Evolutionary conservation across 1,284 basidiomycete species (phyloP), one percentile per base, ranked within the genome.

Genomic region (Anthracocystis walkeri): DNA sequence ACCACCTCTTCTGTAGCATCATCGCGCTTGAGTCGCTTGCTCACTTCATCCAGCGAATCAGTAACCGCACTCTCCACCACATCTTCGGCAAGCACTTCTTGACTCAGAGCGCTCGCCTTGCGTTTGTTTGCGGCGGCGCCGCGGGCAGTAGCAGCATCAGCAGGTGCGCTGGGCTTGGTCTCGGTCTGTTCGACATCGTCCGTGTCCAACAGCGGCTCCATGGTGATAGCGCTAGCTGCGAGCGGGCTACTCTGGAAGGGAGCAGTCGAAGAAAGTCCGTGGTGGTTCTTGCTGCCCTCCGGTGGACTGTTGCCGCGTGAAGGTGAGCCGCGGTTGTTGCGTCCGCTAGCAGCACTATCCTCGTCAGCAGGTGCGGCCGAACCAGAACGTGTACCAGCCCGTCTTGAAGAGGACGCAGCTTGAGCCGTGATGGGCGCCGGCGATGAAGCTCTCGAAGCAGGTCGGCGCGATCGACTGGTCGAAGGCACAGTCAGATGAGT

Each of bases 171-270:
- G 14, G 38, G 16, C 38, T 57, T 56, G 16, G 11, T 8, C 29
- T 49, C 45, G 16, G 38, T 53, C 45, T 44, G 41, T 4, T 67
- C 69, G 14, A 60, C 60, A 7, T 77, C 75, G 18, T 74, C 67
- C 5, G 49, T 50, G 51, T 77, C 75, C 5, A 71, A 51, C n/a
- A 67, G 60, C 6, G 66, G 67, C 59, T 74, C 75, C 64, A 74
- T 74, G 16, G 75, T 77, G 58, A 77, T 74, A 21, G 67, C 66
- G 29, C 67, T 66, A 4, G 75, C 71, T 40, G 75, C 75, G 4
- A 77, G 61, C 21, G 75, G 75, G 48, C 70, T 74, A 56, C 67
- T 71, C 31, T 74, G 75, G 56, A 77, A 70, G 1, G 75, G 75
- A 0, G 75, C 75, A 10, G 69, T 72, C 20, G 70, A 77, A 33